Base-by-base conservation (phyloP, 2,329 filamentous ascomycete species). In the Colletotrichum cordylinicola region DNA sequence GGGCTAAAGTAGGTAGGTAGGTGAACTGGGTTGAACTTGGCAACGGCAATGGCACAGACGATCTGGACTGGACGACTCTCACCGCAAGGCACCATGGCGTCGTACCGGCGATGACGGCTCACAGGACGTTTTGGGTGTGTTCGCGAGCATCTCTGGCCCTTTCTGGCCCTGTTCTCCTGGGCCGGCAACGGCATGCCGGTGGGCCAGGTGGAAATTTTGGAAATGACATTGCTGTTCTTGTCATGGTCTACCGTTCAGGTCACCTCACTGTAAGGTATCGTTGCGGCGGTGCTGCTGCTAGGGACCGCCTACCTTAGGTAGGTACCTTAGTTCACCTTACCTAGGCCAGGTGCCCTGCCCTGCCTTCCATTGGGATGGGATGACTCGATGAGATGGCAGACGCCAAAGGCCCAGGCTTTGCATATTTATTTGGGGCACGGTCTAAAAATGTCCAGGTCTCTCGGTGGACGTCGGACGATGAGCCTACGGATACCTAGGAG, bases 211-310 rank as follows among this genome's bases (percentile, higher is more conserved):
- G 69, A 37, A 72, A 68, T 31, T 29, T 56, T 35, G 35, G 64
- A 75, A 68, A 75, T 75, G 73, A 75, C 55, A 75, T 75, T 75
- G 60, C 72, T 75, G 72, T 75, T 75, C 68, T 75, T 31, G 72
- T 75, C 72, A 39, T 72, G 72, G 72, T 72, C 58, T 55, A 74
- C 72, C 72, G 72, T 74, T 21, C 60, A 71, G 67, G 72, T 74
- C 60, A 21, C 72, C 48, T 60, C 24, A 24, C 24, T 24, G 24
- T 24, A 24, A 24, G 24, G 24, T 61, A 60, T 52, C 56, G 55
- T 52, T 62, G 70, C 55, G 70, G 70, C 64, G 39, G 70, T 73
- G 70, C 65, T 43, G 52, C 27, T 18, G 37, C 24, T 24, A 24
- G 24, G 24, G 24, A 24, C 24, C 24, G 24, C 24, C 15, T 31